Base-by-base conservation (phyloP, 2,329 filamentous ascomycete species). In the Malbranchea cinnamomea region DNA sequence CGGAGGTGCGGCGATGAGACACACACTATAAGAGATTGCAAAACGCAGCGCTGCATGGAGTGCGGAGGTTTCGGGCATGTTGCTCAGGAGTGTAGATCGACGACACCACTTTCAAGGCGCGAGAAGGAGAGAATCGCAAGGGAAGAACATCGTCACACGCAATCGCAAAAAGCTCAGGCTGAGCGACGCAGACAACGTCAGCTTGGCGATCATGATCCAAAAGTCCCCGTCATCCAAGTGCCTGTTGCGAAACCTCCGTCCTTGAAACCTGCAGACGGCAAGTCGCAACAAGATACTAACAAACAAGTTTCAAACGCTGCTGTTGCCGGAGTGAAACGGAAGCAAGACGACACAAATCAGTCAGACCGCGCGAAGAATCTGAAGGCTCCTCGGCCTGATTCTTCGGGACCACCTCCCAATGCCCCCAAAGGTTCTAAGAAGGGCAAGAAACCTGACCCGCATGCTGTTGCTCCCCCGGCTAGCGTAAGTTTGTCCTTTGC, bases 61-160 rank as follows among this genome's bases (percentile, higher is more conserved):
- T 65, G 62, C 37, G 60, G 62, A 12, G 43, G 49, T 30, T 45
- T 59, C 26, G 62, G 60, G 3, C 62, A 65, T 42, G 21, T 34
- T 15, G 35, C 48, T 12, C 37, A 37, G 18, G 37, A 33, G 6
- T 65, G 61, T 41, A 50, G 24, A 19, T 45, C 48, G 12, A 42
- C 43, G 2, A 47, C 43, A 13, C 24, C 41, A 20, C 41, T 64
- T n/a, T 41, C 49, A 12, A 56, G 51, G 32, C 41, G 43, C 16
- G 49, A 59, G 29, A 56, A 52, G 35, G 35, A 37, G 10, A 46
- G 42, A 23, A 45, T 63, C 23, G 37, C 41, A 6, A 46, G 44
- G 26, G 49, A 57, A 29, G 61, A 64, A 37, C 34, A 41, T 12
- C 42, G 47, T 3, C 54, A 53, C 37, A 42, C 46, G 11, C 41